Evolutionary conservation across 2,329 filamentous ascomycete species (phyloP).

Genomic region (Arthroderma sp.): DNA sequence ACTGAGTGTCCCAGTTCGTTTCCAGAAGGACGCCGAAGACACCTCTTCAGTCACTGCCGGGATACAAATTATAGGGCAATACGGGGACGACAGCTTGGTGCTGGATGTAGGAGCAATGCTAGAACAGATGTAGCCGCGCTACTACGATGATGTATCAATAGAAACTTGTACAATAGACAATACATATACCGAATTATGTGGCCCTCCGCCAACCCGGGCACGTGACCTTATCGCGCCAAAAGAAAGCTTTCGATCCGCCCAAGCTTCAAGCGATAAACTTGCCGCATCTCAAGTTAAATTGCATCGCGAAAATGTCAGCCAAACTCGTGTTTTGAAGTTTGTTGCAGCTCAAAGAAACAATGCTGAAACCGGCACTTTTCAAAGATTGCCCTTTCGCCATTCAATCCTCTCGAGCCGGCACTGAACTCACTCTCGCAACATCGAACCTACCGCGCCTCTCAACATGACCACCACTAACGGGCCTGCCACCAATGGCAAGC

Average conservation of each 20-base stretch:
- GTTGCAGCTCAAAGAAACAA: background rate
- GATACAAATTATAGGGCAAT: constrained; percentile 36
- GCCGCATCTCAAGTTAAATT: no score
- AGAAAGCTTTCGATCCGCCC: no score
- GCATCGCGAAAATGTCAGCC: no score
- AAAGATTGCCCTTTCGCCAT: background rate
- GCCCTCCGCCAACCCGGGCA: no score
- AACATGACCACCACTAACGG: constrained; percentile 2
- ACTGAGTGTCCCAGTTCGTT: constrained; percentile 60
- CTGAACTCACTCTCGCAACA: background rate
- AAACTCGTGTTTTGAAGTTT: no score
- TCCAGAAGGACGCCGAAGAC: constrained; percentile 13
- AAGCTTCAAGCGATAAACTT: no score
- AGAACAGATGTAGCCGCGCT: constrained; percentile 11
- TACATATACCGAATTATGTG: no score
- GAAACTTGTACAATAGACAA: no score
- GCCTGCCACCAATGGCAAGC: constrained; percentile 8
- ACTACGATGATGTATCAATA: no score
- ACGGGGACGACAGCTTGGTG: constrained; percentile 33
- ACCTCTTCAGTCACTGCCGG: constrained; percentile 19
- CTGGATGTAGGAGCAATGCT: constrained; percentile 26
- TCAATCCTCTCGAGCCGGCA: background rate
- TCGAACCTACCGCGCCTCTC: background rate
- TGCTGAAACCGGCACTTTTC: constrained; percentile 7
- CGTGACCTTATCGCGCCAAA: no score